Percentiles rank a stretch among this genome's conserved stretches.
These are phyloP conservation scores for Phytophthora agathidicida DNA, from an alignment of 352 stramenopile genomes.

Conservation along the genomic window DNA sequence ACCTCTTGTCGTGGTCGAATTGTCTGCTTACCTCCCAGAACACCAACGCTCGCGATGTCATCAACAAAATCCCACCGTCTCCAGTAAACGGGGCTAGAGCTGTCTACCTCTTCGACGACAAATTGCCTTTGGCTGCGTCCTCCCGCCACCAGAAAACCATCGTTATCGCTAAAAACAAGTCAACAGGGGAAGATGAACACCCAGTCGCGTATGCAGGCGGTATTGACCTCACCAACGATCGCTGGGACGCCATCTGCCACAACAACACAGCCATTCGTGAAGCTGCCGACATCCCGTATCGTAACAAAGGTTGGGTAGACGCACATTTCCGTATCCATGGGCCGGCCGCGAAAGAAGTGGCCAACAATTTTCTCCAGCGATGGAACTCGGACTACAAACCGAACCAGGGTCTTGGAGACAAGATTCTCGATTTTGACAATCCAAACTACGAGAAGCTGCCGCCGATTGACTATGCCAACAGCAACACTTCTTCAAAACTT, in stretches of 20 bases:
- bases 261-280: slow-evolving; percentile 46
- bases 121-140: slow-evolving; percentile 26
- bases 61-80: slow-evolving; percentile 39
- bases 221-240: slow-evolving; percentile 55
- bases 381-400: slow-evolving; percentile 53
- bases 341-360: slow-evolving; percentile 53
- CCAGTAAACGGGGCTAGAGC: slow-evolving; percentile 23
- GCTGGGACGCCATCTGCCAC: slow-evolving; percentile 64
- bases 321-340: slow-evolving; percentile 49
- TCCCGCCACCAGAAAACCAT: slow-evolving; percentile 64
- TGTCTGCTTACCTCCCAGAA: slow-evolving; percentile 38
- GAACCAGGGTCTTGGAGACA: slow-evolving; percentile 31
- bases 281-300: slow-evolving; percentile 26
- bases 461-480: slow-evolving; percentile 13
- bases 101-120: slow-evolving; percentile 59
- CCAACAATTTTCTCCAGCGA: slow-evolving; percentile 54
- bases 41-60: slow-evolving; percentile 36
- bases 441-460: slow-evolving; percentile 29
- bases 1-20: slow-evolving; percentile 55
- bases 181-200: slow-evolving; percentile 10
- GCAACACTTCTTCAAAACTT: slow-evolving; percentile 9
- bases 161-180: slow-evolving; percentile 24
- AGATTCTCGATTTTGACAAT: slow-evolving; percentile 53
- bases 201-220: slow-evolving; percentile 57
- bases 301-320: slow-evolving; percentile 64